phyloP scores from a whole-genome alignment of 441 rosid genomes.

The Adansonia rubrostipa region DNA sequence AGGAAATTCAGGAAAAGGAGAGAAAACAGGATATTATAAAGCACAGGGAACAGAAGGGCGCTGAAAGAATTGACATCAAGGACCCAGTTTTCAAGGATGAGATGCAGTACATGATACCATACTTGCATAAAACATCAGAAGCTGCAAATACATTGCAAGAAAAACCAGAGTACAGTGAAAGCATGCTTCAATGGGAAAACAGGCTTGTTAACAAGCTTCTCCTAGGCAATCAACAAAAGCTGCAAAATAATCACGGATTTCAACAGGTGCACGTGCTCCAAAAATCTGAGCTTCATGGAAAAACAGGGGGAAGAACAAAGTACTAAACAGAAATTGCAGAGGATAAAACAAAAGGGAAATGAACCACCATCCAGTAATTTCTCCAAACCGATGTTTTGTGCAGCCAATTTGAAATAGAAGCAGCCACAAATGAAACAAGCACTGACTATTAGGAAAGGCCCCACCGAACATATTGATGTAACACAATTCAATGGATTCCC shows the following conservation, averaged over 20 bases:
- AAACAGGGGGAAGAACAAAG: conserved; percentile 38
- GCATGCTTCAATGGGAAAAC: conserved; percentile 40
- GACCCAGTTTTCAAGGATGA: conserved; percentile 41
- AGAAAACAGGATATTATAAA: conserved; percentile 39
- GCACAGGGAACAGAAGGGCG: conserved; percentile 41
- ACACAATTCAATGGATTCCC: conserved; percentile 34
- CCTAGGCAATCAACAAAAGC: conserved; percentile 37
- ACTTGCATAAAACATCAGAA: conserved; percentile 36
- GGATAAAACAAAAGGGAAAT: conserved; percentile 38
- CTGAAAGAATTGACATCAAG: conserved; percentile 38
- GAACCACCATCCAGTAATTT: conserved; percentile 32
- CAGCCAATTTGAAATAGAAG: conserved; percentile 39
- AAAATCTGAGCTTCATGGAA: conserved; percentile 38
- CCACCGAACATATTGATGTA: conserved; percentile 33
- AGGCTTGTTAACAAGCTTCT: conserved; percentile 35
- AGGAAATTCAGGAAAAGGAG: conserved; percentile 40
- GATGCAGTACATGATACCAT: conserved; percentile 35
- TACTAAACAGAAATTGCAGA: conserved; percentile 45
- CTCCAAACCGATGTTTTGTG: conserved; percentile 35
- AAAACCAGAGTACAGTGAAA: conserved; percentile 31
- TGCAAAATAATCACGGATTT: conserved; percentile 30
- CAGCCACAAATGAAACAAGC: conserved; percentile 37
- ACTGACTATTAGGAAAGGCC: conserved; percentile 38
- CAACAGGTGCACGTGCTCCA: conserved; percentile 34
- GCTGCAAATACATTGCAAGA: conserved; percentile 31